Base-by-base conservation (phyloP, 805 yeast species). In the Candida insectalens region DNA sequence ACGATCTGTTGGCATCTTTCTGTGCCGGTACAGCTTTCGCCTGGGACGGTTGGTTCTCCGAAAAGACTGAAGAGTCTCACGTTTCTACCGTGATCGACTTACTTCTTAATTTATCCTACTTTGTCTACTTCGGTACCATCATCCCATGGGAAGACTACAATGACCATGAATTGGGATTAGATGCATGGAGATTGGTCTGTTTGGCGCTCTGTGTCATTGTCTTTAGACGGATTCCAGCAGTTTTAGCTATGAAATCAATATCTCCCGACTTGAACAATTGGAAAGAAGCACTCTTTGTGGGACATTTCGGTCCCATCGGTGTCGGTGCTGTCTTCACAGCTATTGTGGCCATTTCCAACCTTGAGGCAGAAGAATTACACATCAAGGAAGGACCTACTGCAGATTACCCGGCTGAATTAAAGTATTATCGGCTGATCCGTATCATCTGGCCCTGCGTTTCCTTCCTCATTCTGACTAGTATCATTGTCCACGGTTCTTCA, bases 281-380 rank as follows among this genome's bases (percentile, higher is more conserved):
- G 76, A 66, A 74, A 49, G 85, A 79, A 47, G 83, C 83, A 1
- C 45, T 78, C 4, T 74, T 79, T 47, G 72, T 77, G 40, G 87
- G 87, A 29, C 83, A 74, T 57, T 79, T 79, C 47, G 87, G 87
- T 25, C 87, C 87, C 12, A 76, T 79, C 49, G 87, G 87, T 17
- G 61, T 56, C 15, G 61, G 60, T 33, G 61, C 62, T 3, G 52
- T 57, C 14, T 57, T 53, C 42, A 59, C 61, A 1, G 53, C 59
- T 6, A 57, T 57, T 27, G 36, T 57, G 29, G 59, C 62, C 3
- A 46, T 53, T 35, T 51, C 52, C 6, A 60, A 57, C 26, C 40
- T 57, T 19, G 62, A 57, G 31, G 53, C 60, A 17, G 51, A 53
- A 27, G 67, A 49, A 51, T 51, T 45, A 56, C 59, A 50, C 42